These are phyloP conservation scores for Medicago ruthenica DNA, from an alignment of 306 rosid genomes.

Conservation along the genomic window DNA sequence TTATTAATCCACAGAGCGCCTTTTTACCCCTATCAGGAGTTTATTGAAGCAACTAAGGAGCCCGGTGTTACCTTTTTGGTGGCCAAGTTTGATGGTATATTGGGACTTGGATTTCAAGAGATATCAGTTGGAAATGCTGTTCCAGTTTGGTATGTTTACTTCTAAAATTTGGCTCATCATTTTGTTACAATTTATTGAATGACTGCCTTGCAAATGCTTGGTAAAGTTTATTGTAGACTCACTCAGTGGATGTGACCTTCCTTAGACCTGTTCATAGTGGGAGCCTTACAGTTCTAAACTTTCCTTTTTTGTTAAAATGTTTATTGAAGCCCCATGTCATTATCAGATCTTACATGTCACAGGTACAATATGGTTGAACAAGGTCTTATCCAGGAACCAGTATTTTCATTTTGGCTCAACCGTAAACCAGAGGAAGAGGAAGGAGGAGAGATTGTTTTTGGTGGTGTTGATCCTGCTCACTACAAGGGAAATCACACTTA, in stretches of 20 bases:
- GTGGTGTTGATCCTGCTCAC: conserved; percentile 91
- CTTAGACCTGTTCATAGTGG: neutral
- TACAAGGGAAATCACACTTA: conserved; percentile 80
- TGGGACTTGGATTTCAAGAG: conserved; percentile 97
- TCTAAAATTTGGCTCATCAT: conserved; percentile 31
- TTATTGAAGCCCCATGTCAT: neutral
- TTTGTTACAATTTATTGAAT: conserved; percentile 24
- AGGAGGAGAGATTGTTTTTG: conserved; percentile 98
- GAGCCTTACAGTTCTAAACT: neutral
- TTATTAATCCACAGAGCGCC: neutral
- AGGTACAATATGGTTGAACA: conserved; percentile 93
- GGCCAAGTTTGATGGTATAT: conserved; percentile 87
- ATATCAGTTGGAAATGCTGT: conserved; percentile 81
- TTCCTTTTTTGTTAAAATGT: neutral
- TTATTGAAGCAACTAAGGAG: conserved; percentile 86
- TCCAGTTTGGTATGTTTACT: conserved; percentile 76
- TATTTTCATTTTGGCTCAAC: conserved; percentile 95
- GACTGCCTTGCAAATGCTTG: conserved; percentile 6
- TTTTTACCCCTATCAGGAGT: conserved; percentile 57
- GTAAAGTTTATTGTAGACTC: neutral
- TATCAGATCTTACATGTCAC: conserved; percentile 37
- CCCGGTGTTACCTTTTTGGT: conserved; percentile 72
- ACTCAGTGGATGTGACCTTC: neutral
- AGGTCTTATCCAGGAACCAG: conserved; percentile 75
- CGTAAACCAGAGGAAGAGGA: conserved; percentile 72